Evolutionary conservation across 176 grass and related monocot species (phyloP).

Genomic region (Avena insularis): DNA sequence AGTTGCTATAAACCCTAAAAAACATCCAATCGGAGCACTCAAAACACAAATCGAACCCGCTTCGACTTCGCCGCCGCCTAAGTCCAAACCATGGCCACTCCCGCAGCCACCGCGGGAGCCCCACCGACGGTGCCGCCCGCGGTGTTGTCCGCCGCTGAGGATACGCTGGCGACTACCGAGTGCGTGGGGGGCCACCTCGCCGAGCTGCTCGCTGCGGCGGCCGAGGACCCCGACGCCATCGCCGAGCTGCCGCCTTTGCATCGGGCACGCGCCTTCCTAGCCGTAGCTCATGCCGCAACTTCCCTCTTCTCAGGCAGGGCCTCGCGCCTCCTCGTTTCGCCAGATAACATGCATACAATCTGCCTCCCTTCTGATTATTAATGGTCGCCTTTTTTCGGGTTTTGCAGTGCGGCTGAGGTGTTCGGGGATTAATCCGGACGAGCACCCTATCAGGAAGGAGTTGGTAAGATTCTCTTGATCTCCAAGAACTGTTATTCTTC

Average conservation of each 20-base stretch:
- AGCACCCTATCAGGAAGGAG: slow-evolving; percentile 88
- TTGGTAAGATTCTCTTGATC: slow-evolving; percentile 54
- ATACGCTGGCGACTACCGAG: slow-evolving; percentile 62
- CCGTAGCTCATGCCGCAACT: slow-evolving; percentile 65
- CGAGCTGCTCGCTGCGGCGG: slow-evolving; percentile 57
- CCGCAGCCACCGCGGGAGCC: slow-evolving; percentile 9
- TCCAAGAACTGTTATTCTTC: not conserved
- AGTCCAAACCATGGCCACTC: slow-evolving; percentile 36
- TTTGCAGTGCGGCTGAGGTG: slow-evolving; percentile 76
- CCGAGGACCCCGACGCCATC: slow-evolving; percentile 62
- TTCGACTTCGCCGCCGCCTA: not conserved
- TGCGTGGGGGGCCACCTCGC: slow-evolving; percentile 64
- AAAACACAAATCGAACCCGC: not conserved
- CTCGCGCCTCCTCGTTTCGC: not conserved
- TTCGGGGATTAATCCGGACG: slow-evolving; percentile 73
- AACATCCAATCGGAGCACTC: not conserved
- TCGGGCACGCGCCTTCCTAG: slow-evolving; percentile 73
- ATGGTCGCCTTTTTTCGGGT: not conserved
- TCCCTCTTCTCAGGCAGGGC: slow-evolving; percentile 61
- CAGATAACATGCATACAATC: not conserved
- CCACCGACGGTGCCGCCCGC: slow-evolving; percentile 41
- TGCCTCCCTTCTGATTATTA: slow-evolving; percentile 3
- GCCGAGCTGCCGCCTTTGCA: slow-evolving; percentile 68
- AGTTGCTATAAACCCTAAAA: not conserved
- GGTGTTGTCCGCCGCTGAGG: slow-evolving; percentile 55